Evolutionary conservation across 805 yeast species (phyloP).

Genomic region (Brettanomyces sp.): DNA sequence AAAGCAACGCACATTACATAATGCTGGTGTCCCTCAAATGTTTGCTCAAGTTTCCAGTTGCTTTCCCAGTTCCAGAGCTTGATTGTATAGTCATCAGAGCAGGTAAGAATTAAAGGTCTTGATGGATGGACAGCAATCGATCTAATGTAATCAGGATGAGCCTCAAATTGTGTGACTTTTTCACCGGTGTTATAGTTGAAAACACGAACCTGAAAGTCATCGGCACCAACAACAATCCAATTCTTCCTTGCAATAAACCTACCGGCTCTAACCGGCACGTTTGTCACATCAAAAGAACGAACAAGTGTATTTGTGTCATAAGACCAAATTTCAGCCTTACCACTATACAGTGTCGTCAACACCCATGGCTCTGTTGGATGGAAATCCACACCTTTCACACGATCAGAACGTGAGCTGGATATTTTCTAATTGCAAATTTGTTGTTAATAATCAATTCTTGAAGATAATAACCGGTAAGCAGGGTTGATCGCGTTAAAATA

Average conservation of each 20-base stretch:
- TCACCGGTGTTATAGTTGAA: slow-evolving; percentile 95
- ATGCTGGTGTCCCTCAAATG: slow-evolving; percentile 92
- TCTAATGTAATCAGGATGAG: slow-evolving; percentile 95
- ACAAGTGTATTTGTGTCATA: slow-evolving; percentile 79
- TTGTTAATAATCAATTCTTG: background rate
- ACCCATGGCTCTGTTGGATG: slow-evolving; percentile 99
- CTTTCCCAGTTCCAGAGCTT: slow-evolving; percentile 98
- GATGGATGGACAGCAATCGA: slow-evolving; percentile 91
- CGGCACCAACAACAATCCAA: slow-evolving; percentile 95
- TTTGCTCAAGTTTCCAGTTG: slow-evolving; percentile 82
- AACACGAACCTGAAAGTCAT: slow-evolving; percentile 89
- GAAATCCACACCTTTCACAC: slow-evolving; percentile 96
- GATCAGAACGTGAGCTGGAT: slow-evolving; percentile 84
- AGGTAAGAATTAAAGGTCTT: slow-evolving; percentile 80
- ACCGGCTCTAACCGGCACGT: slow-evolving; percentile 93
- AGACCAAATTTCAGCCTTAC: slow-evolving; percentile 88
- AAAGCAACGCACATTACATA: slow-evolving; percentile 90
- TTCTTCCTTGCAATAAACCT: slow-evolving; percentile 90
- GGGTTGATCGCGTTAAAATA: background rate
- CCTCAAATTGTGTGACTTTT: slow-evolving; percentile 90
- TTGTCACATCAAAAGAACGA: slow-evolving; percentile 89
- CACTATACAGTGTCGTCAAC: slow-evolving; percentile 82
- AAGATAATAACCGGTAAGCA: background rate
- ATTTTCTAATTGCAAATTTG: slow-evolving; percentile 42
- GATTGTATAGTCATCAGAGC: slow-evolving; percentile 85